A percentile compares a stretch with the other conserved stretches of the same genome.
These are phyloP conservation scores for Verticillium tricorpus DNA, from an alignment of 2,329 filamentous ascomycete species.

Conservation along the genomic window DNA sequence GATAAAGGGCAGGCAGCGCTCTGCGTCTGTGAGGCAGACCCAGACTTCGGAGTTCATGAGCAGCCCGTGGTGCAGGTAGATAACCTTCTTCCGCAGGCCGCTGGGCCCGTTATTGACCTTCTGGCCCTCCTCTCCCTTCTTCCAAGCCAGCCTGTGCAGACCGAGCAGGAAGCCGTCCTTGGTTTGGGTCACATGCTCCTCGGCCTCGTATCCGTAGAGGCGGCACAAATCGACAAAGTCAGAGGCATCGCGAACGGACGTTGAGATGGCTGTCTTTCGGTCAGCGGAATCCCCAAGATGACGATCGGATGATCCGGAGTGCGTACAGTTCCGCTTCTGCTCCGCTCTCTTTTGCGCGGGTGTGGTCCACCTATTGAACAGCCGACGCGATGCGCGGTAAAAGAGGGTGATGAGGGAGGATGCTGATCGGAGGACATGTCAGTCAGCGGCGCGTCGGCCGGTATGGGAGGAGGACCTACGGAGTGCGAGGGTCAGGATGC, in stretches of 20 bases:
- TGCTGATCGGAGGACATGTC: constrained; percentile 41
- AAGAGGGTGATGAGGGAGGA: constrained; percentile 75
- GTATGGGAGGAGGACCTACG: constrained; percentile 48
- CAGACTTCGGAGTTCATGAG: constrained; percentile 99
- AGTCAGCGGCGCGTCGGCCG: background rate
- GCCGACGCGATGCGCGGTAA: constrained; percentile 73
- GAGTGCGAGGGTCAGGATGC: constrained; percentile 81
- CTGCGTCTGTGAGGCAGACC: constrained; percentile 84
- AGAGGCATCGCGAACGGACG: constrained; percentile 76
- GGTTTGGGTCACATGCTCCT: constrained; percentile 95
- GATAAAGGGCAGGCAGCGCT: constrained; percentile 82
- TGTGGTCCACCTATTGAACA: constrained; percentile 77
- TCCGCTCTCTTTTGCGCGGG: constrained; percentile 64
- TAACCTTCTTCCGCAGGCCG: constrained; percentile 73
- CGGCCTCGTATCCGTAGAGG: constrained; percentile 85
- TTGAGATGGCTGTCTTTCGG: constrained; percentile 54
- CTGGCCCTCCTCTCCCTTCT: constrained; percentile 72
- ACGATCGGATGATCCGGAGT: background rate
- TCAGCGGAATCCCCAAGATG: background rate
- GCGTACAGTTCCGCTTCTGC: constrained; percentile 59
- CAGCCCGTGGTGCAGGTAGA: constrained; percentile 92
- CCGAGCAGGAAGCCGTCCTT: constrained; percentile 90
- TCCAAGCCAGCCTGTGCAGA: constrained; percentile 80
- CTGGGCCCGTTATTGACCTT: constrained; percentile 69
- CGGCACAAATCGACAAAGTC: constrained; percentile 95